Base-by-base conservation (phyloP, 805 yeast genomes). In the Ogataea neopini region DNA sequence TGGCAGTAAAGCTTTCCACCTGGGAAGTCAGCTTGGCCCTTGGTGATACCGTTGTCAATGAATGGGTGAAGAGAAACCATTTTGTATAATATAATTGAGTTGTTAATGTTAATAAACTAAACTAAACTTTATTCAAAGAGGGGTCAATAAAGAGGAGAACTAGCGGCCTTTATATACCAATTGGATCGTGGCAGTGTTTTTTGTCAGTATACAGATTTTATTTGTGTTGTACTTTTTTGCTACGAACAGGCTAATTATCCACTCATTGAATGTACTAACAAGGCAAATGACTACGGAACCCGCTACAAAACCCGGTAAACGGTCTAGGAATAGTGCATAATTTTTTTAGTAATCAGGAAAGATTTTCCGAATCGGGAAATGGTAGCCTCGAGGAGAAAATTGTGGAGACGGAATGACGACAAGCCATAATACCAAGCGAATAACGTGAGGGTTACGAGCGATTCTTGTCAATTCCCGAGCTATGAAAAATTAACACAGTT, bases 1-100 rank as follows among this genome's bases (percentile, higher is more conserved):
- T 45, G 40, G 40, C 48, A 45, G 44, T 40, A 40, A 33, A 45
- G 41, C 44, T 45, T 45, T 40, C 48, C 48, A 13, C 48, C 48
- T 25, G 44, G 44, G 37, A 45, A 45, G 29, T 40, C 44, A 6
- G 48, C 40, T 22, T 32, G 30, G 37, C 48, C 48, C 40, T 45
- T 45, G 15, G 48, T 45, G 35, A 45, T 3, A 10, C 48, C 48
- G 36, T 45, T 39, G 44, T 45, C 48, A 15, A 45, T 32, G 29
- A 45, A 30, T 15, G 48, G 48, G 44, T 45, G 48, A 33, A 44
- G 32, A 30, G 43, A 44, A 15, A 44, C 42, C 42, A 39, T 39
- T 17, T 15, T 39, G 42, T 34, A n/a, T n/a, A 15, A 14, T 17
- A 23, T 17, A 17, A 34, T 34, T 34, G 13, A 34, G 37, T 32